Evolutionary conservation across 352 stramenopile genomes (phyloP).

Genomic region (Sclerospora graminicola): DNA sequence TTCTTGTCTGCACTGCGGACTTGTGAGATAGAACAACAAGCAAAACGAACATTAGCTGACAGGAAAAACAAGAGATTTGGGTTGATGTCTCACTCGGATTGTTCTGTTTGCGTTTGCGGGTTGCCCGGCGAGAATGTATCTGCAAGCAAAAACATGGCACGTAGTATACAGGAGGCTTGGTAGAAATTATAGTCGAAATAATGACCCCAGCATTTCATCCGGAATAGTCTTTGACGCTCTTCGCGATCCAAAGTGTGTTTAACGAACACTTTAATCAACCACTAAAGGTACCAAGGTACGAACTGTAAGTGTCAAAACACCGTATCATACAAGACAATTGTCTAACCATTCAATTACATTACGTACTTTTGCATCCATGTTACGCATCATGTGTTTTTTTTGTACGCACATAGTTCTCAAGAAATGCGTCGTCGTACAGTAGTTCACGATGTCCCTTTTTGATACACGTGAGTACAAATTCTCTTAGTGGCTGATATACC

Average conservation of each 20-base stretch:
- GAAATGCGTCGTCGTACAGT: constrained; percentile 48
- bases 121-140: constrained; percentile 35
- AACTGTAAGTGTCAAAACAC: background rate
- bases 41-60: background rate
- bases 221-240: constrained; percentile 39
- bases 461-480: constrained; percentile 40
- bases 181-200: no score
- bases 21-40: constrained; percentile 7
- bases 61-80: background rate
- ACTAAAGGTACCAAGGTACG: constrained; percentile 22
- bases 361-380: constrained; percentile 56
- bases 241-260: constrained; percentile 62
- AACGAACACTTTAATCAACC: constrained; percentile 62
- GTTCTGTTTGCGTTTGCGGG: constrained; percentile 64
- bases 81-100: constrained; percentile 33
- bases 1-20: constrained; percentile 57
- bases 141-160: constrained; percentile 4
- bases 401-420: constrained; percentile 36
- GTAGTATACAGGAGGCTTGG: no score
- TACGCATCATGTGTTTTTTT: constrained; percentile 55
- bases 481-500: constrained; percentile 48
- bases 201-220: constrained; percentile 28
- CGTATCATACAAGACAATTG: background rate
- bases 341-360: background rate
- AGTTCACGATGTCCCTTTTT: constrained; percentile 30